These are phyloP conservation scores for Aspergillus carbonarius DNA, from an alignment of 2,329 filamentous ascomycete species.

Conservation along the genomic window DNA sequence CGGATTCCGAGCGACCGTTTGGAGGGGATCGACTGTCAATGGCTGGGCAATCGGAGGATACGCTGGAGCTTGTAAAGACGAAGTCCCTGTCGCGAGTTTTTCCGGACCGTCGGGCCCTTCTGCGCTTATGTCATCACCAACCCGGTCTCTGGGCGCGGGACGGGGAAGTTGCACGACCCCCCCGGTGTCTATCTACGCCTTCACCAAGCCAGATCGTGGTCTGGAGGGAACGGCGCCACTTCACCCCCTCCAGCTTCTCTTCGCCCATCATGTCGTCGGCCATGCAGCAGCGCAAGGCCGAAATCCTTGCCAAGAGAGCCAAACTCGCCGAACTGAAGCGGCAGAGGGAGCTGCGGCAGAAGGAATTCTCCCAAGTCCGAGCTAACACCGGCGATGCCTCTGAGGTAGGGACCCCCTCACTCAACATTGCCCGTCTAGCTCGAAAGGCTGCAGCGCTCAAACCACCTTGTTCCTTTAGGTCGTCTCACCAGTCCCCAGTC, in stretches of 20 bases:
- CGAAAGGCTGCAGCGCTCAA: conserved; percentile 8
- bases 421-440: not conserved
- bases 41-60: conserved; percentile 33
- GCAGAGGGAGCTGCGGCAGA: conserved; percentile 79
- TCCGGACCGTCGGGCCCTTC: conserved; percentile 36
- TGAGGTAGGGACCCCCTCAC: conserved; percentile 59
- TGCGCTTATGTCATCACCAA: conserved; percentile 40
- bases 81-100: conserved; percentile 46
- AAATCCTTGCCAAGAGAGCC: conserved; percentile 94
- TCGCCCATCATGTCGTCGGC: conserved; percentile 31
- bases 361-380: conserved; percentile 69
- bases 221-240: not conserved
- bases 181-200: not conserved
- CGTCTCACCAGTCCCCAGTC: conserved; percentile 67
- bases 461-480: conserved; percentile 48
- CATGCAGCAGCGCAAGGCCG: conserved; percentile 77
- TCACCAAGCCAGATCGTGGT: not conserved
- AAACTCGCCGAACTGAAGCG: conserved; percentile 95
- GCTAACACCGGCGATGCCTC: conserved; percentile 66
- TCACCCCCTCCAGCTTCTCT: conserved; percentile 12
- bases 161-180: not conserved
- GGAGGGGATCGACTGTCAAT: conserved; percentile 40
- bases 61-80: conserved; percentile 30
- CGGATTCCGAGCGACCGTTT: conserved; percentile 32
- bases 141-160: conserved; percentile 19